Base-by-base conservation (phyloP, 1,139 yeast genomes). In the Pichia cactophila region DNA sequence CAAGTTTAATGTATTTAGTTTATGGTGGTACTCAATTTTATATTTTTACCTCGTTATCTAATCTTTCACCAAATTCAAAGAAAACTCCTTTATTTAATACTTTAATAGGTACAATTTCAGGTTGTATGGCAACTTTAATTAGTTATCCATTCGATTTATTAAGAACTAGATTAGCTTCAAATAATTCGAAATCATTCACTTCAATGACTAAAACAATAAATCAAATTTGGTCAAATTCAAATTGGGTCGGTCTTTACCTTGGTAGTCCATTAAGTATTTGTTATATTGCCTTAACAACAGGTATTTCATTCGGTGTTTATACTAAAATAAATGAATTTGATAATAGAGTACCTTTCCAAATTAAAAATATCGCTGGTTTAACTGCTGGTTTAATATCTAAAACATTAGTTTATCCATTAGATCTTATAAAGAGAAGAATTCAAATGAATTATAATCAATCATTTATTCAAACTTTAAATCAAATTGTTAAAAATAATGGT, bases 71-170 rank as follows among this genome's bases (percentile, higher is more conserved):
- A 23, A 9, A 42, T 14, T 11, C 39, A 2, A 73, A 76, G 45
- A 50, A 57, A 0, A 50, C 53, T 4, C 49, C 59, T 42, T 54
- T 62, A 8, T 11, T 61, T 37, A 28, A 45, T 75, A 36, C 63
- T 70, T 3, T 66, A 0, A 79, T 86, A 6, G 98, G 98, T 0
- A 77, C 86, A 0, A 66, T 80, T 1, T 82, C 97, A 0, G 98
- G 98, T 0, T 68, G 81, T 31, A 61, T 78, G 1, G 86, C 96
- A 45, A 87, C 96, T 0, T 50, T 78, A 0, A 62, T 71, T 1
- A 86, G 97, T 3, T 92, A 92, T 61, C 98, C 98, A 0, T 81
- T 88, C 60, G 98, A 92, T 64, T 72, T 89, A 33, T 67, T 92
- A 43, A 69, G 98, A 46, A 92, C 98, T 0, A 69, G 96, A 47